Evolutionary conservation across 2,329 filamentous ascomycete genomes (phyloP).

Genomic region (Pseudopyricularia javanii): DNA sequence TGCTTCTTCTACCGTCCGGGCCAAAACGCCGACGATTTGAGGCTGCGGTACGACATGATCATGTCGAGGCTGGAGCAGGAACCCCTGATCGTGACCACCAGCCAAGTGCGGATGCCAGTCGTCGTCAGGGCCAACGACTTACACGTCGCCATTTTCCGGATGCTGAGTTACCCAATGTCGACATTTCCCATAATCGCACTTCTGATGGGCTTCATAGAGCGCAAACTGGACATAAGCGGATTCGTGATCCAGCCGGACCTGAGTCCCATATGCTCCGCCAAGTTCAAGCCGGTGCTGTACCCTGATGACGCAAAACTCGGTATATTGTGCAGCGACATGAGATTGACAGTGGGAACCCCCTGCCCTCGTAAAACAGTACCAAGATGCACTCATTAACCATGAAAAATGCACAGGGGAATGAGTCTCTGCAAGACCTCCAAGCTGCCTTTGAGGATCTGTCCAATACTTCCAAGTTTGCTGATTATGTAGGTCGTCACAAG

Average conservation of each 20-base stretch:
- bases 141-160: constrained; percentile 20
- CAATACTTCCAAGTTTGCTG: constrained; percentile 20
- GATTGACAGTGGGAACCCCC: background rate
- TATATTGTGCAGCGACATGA: constrained; percentile 19
- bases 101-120: constrained; percentile 15
- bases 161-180: constrained; percentile 22
- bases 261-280: constrained; percentile 4
- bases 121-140: constrained; percentile 24
- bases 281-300: background rate
- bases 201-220: constrained; percentile 1
- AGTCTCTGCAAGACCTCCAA: constrained; percentile 14
- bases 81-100: constrained; percentile 19
- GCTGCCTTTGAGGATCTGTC: constrained; percentile 16
- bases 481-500: constrained; percentile 16
- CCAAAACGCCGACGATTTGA: constrained; percentile 17
- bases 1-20: constrained; percentile 25
- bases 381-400: background rate
- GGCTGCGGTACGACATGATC: constrained; percentile 15
- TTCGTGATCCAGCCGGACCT: constrained; percentile 6
- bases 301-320: constrained; percentile 7
- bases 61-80: constrained; percentile 19
- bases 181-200: constrained; percentile 2
- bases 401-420: background rate
- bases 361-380: background rate
- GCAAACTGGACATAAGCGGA: constrained; percentile 1